A percentile compares a stretch with the other conserved stretches of the same genome.
phyloP scores from a whole-genome alignment of 176 grass and related monocot genomes.

The Aegilops speltoides region DNA sequence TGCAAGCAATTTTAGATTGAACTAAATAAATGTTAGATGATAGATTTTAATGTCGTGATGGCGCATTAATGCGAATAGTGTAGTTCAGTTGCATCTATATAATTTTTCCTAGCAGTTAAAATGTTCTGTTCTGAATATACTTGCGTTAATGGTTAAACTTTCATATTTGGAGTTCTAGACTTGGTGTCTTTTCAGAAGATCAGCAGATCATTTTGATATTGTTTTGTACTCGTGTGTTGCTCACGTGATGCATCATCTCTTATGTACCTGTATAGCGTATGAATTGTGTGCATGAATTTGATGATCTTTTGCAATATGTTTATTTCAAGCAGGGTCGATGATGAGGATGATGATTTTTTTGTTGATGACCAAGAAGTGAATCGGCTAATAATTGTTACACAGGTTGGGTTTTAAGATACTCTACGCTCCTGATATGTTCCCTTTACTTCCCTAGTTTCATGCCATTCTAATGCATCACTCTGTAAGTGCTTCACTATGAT shows the following conservation, averaged over 20 bases:
- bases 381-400: conserved; percentile 92
- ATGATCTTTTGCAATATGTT: conserved; percentile 31
- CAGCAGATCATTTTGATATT: neutral
- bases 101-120: neutral
- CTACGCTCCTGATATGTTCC: neutral
- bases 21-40: neutral
- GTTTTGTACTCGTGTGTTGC: neutral
- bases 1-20: conserved; percentile 11
- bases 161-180: conserved; percentile 1
- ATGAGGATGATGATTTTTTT: conserved; percentile 87
- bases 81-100: neutral
- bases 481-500: conserved; percentile 1
- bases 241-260: neutral
- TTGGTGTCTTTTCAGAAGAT: neutral
- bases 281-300: conserved; percentile 5
- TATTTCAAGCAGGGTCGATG: conserved; percentile 65
- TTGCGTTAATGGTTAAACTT: neutral
- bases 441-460: neutral
- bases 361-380: conserved; percentile 93
- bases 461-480: neutral
- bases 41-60: neutral
- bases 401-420: conserved; percentile 50
- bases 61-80: neutral
- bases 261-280: conserved; percentile 1
- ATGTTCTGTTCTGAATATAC: neutral